Percentiles rank a stretch among this genome's conserved stretches.
Evolutionary conservation across 306 rosid genomes (phyloP).

Genomic region (Begonia peltatifolia): DNA sequence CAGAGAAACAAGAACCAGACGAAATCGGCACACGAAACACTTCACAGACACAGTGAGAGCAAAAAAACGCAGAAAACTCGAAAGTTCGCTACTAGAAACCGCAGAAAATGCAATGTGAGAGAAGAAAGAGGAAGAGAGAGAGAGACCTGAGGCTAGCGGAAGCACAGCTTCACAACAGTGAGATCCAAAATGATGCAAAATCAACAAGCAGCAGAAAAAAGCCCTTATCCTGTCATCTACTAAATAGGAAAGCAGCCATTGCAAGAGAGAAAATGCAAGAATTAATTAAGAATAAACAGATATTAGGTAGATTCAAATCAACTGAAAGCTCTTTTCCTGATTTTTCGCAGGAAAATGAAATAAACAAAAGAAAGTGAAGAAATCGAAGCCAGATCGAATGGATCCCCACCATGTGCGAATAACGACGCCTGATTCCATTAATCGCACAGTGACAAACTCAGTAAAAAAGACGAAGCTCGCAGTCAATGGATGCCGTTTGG

Average conservation of each 20-base stretch:
- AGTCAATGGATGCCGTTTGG: too few species aligned
- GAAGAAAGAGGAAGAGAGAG: neutral
- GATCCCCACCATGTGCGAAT: neutral
- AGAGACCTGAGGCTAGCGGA: slow-evolving; percentile 11
- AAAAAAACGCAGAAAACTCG: neutral
- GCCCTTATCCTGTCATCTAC: too few species aligned
- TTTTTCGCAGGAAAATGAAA: neutral
- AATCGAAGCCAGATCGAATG: slow-evolving; percentile 9
- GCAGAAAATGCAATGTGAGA: neutral
- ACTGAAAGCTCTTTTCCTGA: too few species aligned
- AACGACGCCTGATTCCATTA: too few species aligned
- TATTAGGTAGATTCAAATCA: too few species aligned
- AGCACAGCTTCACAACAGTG: neutral
- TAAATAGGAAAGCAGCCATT: too few species aligned
- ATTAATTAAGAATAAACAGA: too few species aligned
- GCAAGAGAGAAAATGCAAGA: too few species aligned
- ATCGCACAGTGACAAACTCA: too few species aligned
- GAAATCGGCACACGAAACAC: neutral
- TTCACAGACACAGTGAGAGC: neutral
- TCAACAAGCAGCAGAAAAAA: too few species aligned
- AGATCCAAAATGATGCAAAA: neutral
- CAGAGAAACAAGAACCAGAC: neutral
- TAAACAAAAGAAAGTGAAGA: slow-evolving; percentile 3
- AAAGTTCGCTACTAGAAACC: neutral
- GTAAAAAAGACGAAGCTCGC: too few species aligned